Conservation (phyloP, 2,329 filamentous ascomycete species). For the Venturia carpophila region DNA sequence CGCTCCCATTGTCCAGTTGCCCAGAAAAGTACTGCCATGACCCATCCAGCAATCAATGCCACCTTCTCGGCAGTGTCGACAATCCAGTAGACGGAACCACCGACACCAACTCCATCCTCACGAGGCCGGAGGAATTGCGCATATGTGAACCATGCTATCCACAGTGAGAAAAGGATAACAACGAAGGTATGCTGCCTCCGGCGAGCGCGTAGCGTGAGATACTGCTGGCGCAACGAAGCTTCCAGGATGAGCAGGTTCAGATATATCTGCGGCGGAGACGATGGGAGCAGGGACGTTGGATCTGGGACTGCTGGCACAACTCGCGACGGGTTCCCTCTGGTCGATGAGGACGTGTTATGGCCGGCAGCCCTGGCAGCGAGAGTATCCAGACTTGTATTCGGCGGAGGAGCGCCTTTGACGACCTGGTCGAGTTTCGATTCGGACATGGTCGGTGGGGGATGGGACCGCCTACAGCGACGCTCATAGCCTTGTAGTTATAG, state of each 20-base stretch:
- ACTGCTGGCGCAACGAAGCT: constrained; percentile 85
- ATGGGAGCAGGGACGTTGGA: constrained; percentile 74
- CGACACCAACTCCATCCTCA: constrained; percentile 84
- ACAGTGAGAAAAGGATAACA: constrained; percentile 66
- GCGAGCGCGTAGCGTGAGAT: constrained; percentile 79
- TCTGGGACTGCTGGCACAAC: constrained; percentile 46
- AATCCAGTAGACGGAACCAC: constrained; percentile 93
- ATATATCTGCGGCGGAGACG: constrained; percentile 91
- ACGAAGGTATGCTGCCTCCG: constrained; percentile 92
- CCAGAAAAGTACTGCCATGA: constrained; percentile 83
- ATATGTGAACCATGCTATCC: constrained; percentile 81
- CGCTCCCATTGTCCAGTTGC: constrained; percentile 94
- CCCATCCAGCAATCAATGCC: constrained; percentile 80
- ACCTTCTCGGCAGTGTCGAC: constrained; percentile 86
- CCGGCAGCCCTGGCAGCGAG: constrained; percentile 27
- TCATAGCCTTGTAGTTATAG: neutral
- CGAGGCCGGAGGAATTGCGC: constrained; percentile 90
- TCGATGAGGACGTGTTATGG: neutral
- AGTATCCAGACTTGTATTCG: constrained; percentile 45
- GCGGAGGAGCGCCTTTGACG: constrained; percentile 78
- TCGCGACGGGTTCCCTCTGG: constrained; percentile 26
- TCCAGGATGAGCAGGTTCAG: constrained; percentile 96
- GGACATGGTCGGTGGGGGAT: constrained; percentile 41
- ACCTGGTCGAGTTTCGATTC: constrained; percentile 69
- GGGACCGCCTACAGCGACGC: neutral